A percentile compares a stretch with the other conserved stretches of the same genome.
These are phyloP conservation scores for Trichophyton verrucosum DNA, from an alignment of 2,329 filamentous ascomycete species.

Conservation along the genomic window DNA sequence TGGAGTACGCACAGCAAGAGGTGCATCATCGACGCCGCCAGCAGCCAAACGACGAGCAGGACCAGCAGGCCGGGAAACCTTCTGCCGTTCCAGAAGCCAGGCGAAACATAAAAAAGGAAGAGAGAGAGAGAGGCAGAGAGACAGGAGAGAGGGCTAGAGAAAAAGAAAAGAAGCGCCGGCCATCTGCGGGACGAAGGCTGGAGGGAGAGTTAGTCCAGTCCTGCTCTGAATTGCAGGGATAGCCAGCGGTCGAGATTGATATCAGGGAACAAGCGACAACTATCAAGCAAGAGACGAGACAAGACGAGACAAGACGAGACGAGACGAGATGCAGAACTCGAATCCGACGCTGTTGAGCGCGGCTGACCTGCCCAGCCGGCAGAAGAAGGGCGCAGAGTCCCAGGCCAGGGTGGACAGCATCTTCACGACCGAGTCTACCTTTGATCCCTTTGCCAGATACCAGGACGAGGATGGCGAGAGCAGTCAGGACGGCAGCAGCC, in stretches of 20 bases:
- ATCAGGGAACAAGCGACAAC: not conserved
- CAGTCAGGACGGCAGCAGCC: constrained; percentile 19
- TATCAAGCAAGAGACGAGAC: not conserved
- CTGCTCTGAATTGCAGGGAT: not conserved
- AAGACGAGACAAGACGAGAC: not conserved
- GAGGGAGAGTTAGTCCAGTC: not conserved
- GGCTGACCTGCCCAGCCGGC: constrained; percentile 74
- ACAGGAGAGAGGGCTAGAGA: not conserved
- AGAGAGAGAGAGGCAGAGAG: not conserved
- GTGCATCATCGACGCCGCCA: no score
- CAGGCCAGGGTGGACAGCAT: constrained; percentile 28
- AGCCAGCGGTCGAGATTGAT: not conserved
- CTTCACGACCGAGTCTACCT: constrained; percentile 28
- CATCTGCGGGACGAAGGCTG: constrained; percentile 1
- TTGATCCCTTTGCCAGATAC: constrained; percentile 18
- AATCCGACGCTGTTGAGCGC: constrained; percentile 87
- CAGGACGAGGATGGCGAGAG: constrained; percentile 34
- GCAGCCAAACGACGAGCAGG: no score
- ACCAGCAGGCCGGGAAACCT: not conserved
- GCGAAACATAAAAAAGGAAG: not conserved
- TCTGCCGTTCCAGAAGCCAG: not conserved
- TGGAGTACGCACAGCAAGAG: no score
- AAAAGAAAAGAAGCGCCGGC: not conserved
- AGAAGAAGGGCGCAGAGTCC: constrained; percentile 13
- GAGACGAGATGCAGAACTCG: constrained; percentile 45